Base-by-base conservation (phyloP, 176 grass and related monocot genomes). In the Canna indica region DNA sequence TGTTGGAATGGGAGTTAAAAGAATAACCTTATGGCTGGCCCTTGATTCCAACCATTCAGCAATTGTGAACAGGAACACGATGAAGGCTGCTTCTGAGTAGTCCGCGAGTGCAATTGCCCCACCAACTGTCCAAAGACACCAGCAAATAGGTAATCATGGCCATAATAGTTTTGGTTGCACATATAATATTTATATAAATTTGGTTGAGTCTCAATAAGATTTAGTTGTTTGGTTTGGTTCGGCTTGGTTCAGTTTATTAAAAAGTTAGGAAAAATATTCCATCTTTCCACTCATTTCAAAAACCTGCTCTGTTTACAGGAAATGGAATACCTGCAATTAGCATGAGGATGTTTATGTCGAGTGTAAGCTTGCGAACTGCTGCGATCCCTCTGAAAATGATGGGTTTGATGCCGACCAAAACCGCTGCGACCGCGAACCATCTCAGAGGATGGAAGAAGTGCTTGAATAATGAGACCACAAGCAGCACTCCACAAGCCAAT, bases 281-380 rank as follows among this genome's bases (percentile, higher is more conserved):
- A n/a, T n/a, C n/a, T n/a, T n/a, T n/a, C n/a, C n/a, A n/a, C n/a
- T n/a, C n/a, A n/a, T n/a, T n/a, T n/a, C n/a, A n/a, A n/a, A n/a
- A n/a, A n/a, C n/a, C n/a, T n/a, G n/a, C n/a, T n/a, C n/a, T 45
- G 17, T 18, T 31, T 41, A 10, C 5, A 39, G 39, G 45, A 10
- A 53, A 17, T 15, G 45, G 3, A 15, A 4, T 76, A 50, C 60
- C 77, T 38, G 86, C 79, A 8, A 85, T 76, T 4, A 90, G 45
- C 77, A 95, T 83, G 22, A 95, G 84, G 34, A 84, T 69, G 68
- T 91, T 96, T 71, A 91, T 88, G 78, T 96, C 91, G 3, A 96
- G 83, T 0, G 81, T 1, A 7, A 81, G 71, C 59, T 78, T 58
- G 1, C 78, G 42, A 0, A 80, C 60, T 0, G 78, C 36, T 32